phyloP scores from a whole-genome alignment of 2,329 filamentous ascomycete species.

The Alternaria sp. region DNA sequence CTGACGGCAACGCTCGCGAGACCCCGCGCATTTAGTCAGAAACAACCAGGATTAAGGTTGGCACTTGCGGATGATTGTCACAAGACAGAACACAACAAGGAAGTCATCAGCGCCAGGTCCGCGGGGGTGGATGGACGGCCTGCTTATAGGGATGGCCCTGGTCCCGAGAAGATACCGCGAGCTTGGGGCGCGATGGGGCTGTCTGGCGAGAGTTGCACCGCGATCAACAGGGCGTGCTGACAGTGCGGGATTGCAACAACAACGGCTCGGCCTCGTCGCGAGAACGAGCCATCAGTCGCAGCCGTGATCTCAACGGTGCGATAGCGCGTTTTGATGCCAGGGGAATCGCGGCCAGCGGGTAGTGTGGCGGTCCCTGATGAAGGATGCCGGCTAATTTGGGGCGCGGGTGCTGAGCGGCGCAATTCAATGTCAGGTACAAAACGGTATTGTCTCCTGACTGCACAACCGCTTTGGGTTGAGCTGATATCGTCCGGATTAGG shows the following conservation, averaged over 20 bases:
- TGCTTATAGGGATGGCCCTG: conserved; percentile 3
- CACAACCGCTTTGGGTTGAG: neutral
- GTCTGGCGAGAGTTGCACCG: neutral
- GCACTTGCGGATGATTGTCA: conserved; percentile 14
- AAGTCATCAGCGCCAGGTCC: conserved; percentile 4
- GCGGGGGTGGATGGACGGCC: conserved; percentile 4
- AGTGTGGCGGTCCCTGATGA: neutral
- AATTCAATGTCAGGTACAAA: neutral
- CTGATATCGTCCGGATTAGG: neutral
- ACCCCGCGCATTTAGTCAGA: neutral
- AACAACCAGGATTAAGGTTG: conserved; percentile 11
- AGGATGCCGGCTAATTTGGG: neutral
- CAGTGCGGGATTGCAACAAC: neutral
- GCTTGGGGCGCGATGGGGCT: conserved; percentile 1
- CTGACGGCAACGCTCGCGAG: conserved; percentile 6
- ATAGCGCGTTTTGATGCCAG: conserved; percentile 8
- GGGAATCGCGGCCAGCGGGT: neutral
- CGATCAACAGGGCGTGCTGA: conserved; percentile 1
- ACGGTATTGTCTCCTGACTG: neutral
- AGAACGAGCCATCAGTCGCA: neutral
- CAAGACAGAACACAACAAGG: neutral
- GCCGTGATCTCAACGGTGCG: neutral
- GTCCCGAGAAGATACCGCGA: conserved; percentile 7
- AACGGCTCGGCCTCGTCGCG: neutral
- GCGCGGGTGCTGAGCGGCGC: neutral